A percentile compares a stretch with the other conserved stretches of the same genome.
phyloP scores from a whole-genome alignment of 768 basidiomycete genomes.

The Leccinum subgranulosum region DNA sequence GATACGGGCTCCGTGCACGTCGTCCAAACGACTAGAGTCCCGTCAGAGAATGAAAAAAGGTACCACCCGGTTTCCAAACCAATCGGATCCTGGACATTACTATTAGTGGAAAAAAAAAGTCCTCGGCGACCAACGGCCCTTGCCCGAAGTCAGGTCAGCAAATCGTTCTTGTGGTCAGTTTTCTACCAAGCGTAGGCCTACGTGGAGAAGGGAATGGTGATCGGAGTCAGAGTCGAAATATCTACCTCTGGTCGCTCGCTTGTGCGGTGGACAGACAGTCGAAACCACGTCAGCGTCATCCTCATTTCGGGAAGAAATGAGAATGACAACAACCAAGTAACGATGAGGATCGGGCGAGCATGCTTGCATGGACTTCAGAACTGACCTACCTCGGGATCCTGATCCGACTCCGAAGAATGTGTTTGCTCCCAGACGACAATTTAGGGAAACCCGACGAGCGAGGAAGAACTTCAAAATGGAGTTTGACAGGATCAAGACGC shows the following conservation, averaged over 20 bases:
- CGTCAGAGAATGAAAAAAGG: background rate
- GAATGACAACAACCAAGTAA: background rate
- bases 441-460: background rate
- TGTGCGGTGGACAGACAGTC: background rate
- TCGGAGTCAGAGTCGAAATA: background rate
- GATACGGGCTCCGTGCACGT: background rate
- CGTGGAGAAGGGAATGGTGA: background rate
- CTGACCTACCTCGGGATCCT: background rate
- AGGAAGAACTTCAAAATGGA: background rate
- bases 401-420: background rate
- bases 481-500: background rate
- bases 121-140: background rate
- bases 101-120: background rate
- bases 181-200: background rate
- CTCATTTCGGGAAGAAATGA: background rate
- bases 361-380: background rate
- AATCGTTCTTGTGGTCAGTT: background rate
- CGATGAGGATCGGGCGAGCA: background rate
- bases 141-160: background rate
- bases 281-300: background rate
- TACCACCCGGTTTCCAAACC: background rate
- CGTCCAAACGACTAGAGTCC: background rate
- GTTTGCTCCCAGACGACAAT: background rate
- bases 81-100: background rate
- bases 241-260: background rate